phyloP scores from a whole-genome alignment of 257 asterid species.

The Marsdenia floribunda region DNA sequence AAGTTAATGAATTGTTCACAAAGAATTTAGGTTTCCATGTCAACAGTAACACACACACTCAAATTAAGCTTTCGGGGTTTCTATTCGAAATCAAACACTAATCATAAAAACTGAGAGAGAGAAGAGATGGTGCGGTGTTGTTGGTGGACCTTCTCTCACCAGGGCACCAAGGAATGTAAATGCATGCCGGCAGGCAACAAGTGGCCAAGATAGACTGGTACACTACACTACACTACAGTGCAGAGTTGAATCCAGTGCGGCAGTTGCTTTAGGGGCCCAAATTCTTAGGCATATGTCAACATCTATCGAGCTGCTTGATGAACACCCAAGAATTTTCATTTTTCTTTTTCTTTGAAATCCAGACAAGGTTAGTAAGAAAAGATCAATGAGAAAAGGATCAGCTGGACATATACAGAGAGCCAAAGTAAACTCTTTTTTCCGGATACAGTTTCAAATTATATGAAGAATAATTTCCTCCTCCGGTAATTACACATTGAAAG shows the following conservation, averaged over 20 bases:
- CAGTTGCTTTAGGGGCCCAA: slow-evolving; percentile 6
- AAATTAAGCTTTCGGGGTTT: too few relatives aligned
- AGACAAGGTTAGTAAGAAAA: neutral
- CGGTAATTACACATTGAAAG: too few relatives aligned
- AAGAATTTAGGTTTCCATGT: too few relatives aligned
- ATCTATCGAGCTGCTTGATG: neutral
- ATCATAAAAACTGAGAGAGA: neutral
- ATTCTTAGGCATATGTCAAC: neutral
- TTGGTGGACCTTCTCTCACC: neutral
- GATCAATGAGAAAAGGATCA: neutral
- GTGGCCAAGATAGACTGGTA: neutral
- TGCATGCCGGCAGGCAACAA: neutral
- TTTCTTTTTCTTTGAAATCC: neutral
- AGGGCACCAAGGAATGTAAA: neutral
- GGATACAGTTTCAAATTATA: slow-evolving; percentile 26
- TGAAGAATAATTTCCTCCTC: neutral
- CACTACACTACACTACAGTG: neutral
- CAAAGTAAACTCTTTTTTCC: neutral
- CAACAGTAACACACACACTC: too few relatives aligned
- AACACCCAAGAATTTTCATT: neutral
- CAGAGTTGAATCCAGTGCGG: neutral
- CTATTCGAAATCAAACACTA: too few relatives aligned
- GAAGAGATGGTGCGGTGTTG: neutral
- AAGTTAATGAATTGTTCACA: too few relatives aligned
- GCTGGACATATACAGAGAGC: neutral